Evolutionary conservation across 2,329 filamentous ascomycete genomes (phyloP).

Genomic region (Dryadomyces quercivorus): DNA sequence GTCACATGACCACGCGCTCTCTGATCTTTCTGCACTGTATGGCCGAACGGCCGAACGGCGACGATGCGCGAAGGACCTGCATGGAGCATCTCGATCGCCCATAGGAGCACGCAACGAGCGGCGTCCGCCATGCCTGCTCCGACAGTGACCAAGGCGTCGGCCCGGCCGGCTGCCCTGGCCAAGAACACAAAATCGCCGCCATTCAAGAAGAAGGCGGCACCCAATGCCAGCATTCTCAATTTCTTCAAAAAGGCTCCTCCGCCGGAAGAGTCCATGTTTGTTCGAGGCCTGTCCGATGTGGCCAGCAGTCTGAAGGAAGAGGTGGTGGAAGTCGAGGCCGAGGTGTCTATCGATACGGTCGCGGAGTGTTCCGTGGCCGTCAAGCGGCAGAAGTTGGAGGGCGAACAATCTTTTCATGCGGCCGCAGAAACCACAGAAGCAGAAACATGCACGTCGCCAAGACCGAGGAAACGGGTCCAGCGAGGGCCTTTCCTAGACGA

Average conservation of each 20-base stretch:
- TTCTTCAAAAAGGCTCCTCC: slow-evolving; percentile 63
- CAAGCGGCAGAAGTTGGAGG: slow-evolving; percentile 4
- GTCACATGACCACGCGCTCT: not conserved
- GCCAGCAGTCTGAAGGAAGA: not conserved
- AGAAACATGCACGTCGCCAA: slow-evolving; percentile 29
- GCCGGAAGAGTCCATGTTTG: slow-evolving; percentile 46
- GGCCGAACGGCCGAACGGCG: too few species aligned
- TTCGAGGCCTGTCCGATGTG: slow-evolving; percentile 10
- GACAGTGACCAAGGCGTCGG: slow-evolving; percentile 1
- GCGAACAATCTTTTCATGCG: not conserved
- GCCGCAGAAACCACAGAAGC: slow-evolving; percentile 18
- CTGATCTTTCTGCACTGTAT: not conserved
- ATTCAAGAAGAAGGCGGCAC: not conserved
- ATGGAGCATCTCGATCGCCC: not conserved
- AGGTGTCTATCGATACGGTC: not conserved
- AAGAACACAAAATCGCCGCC: slow-evolving; percentile 4
- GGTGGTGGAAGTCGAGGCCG: not conserved
- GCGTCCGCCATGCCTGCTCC: slow-evolving; percentile 4
- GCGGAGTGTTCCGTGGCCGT: not conserved
- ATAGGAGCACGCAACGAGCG: not conserved
- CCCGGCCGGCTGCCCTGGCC: slow-evolving; percentile 1
- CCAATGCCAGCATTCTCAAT: slow-evolving; percentile 47
- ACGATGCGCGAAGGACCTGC: too few species aligned
- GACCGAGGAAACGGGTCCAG: slow-evolving; percentile 7
- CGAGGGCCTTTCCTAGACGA: slow-evolving; percentile 55